Base-by-base conservation (phyloP, 1,284 basidiomycete species). In the Malassezia caprae region DNA sequence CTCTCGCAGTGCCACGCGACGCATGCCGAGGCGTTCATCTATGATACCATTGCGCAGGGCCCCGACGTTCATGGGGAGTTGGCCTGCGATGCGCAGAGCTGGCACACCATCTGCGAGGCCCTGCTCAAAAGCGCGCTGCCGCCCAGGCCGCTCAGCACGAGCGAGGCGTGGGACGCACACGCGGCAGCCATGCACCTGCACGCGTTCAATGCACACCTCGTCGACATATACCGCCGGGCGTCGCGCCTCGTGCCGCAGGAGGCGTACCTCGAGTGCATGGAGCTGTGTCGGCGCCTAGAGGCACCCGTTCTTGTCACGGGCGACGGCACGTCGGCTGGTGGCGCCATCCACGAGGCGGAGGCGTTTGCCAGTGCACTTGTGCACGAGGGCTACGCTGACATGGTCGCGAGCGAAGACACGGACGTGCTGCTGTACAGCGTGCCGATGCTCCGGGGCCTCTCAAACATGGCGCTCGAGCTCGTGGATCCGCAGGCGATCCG, bases 381-480 rank as follows among this genome's bases (percentile, higher is more conserved):
- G 3, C 52, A 48, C 11, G 46, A 64, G 1, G 66, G 66, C 1
- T 65, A 54, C 27, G 75, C 73, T 0, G 72, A 76, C 40, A 53
- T 67, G 10, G 75, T 76, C 8, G 68, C 69, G 3, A 69, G 68
- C 48, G 74, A 75, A 56, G 75, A 76, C 48, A 72, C 68, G 42
- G 75, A 76, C 46, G 70, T 73, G 26, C 58, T 76, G 8, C 59
- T 70, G 11, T 75, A 72, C 54, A 65, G 71, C 27, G 65, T 71
- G 24, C 64, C 69, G 7, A 60, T 76, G 23, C 45, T 75, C 26
- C 62, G 74, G 7, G 66, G 65, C 5, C 55, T 75, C 0, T 56
- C 67, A 39, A 45, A 54, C 30, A 44, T 8, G 47, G 45, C 39
- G 45, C 49, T 69, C 27, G 64, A 70, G 28, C 56, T 70, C 0